Evolutionary conservation across 352 stramenopile genomes (phyloP), one percentile per base, ranked within the genome.

Genomic region (Thalassiosira sp.): DNA sequence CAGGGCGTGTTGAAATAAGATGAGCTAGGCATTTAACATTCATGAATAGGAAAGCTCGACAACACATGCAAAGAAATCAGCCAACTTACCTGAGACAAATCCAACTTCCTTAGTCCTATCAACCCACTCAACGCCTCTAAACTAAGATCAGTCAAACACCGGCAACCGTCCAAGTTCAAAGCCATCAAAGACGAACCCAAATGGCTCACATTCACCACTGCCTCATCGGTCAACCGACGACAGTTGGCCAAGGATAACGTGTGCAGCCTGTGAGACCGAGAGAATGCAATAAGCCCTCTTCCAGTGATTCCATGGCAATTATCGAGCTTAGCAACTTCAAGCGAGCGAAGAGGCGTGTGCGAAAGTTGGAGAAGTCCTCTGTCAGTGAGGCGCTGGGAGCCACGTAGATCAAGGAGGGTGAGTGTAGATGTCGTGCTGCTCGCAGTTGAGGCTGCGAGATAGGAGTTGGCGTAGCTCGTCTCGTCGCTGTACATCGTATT

Each of bases 241-340:
- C 87, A 93, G 61, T 93, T 90, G 0, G 79, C 67, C 1, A 93
- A 58, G 2, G 76, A 85, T 13, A 93, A 42, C 7, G 87, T 90
- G 31, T 89, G 80, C 22, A 93, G 60, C 15, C 51, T 66, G 51
- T 64, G 37, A 25, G 85, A 92, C 8, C 57, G 61, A 0, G 77
- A 67, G 40, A 91, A 86, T 5, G 73, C 87, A 54, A 89, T n/a
- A 3, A 91, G 42, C 16, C 87, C 87, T 10, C 59, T 27, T 13
- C 87, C 87, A 31, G 79, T 58, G 45, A 92, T 76, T 10, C 84
- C 87, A 67, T 90, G 79, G 35, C 87, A 92, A 42, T 85, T 83
- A 63, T 91, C 85, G 10, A 92, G 53, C 25, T 76, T 81, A 2
- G 64, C 83, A 51, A 89, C 56, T 77, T 93, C 78, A 20, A 93